Evolutionary conservation across 768 basidiomycete genomes (phyloP).

Genomic region (Calocera cornea): DNA sequence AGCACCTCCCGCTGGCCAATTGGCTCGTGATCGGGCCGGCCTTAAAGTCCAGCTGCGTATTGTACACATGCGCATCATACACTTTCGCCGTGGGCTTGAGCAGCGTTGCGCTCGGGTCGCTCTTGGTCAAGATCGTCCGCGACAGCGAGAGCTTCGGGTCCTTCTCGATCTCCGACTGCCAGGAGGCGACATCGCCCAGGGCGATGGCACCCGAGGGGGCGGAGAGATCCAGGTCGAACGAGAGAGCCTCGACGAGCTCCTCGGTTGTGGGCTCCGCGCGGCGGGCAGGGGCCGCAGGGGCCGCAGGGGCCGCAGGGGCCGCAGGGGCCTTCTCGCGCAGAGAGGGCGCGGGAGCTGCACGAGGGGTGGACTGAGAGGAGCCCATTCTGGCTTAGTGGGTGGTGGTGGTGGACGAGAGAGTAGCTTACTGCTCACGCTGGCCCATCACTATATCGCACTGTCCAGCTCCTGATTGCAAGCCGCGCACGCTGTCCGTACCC

Average conservation of each 20-base stretch:
- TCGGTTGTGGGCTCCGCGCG: background rate
- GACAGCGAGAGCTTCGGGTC: constrained; percentile 33
- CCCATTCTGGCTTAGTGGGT: background rate
- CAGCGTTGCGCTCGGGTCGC: constrained; percentile 49
- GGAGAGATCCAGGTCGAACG: background rate
- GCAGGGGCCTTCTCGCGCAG: background rate
- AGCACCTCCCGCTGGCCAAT: constrained; percentile 81
- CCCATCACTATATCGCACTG: background rate
- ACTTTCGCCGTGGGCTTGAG: constrained; percentile 48
- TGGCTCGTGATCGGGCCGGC: constrained; percentile 76
- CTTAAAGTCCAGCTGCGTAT: constrained; percentile 64
- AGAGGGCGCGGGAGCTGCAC: background rate
- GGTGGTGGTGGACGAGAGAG: background rate
- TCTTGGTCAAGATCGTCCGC: constrained; percentile 60
- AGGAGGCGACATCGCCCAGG: background rate
- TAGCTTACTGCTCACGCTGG: background rate
- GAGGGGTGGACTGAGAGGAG: background rate
- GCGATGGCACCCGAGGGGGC: background rate
- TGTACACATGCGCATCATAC: constrained; percentile 67
- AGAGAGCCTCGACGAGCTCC: background rate
- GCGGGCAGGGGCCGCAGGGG: background rate
- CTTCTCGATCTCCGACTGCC: background rate
- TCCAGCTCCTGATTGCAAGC: too few relatives aligned
- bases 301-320: background rate
- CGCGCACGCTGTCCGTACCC: background rate